Evolutionary conservation across 2,329 filamentous ascomycete species (phyloP), one percentile per base, ranked within the genome.

Genomic region (Exophiala alcalophila): DNA sequence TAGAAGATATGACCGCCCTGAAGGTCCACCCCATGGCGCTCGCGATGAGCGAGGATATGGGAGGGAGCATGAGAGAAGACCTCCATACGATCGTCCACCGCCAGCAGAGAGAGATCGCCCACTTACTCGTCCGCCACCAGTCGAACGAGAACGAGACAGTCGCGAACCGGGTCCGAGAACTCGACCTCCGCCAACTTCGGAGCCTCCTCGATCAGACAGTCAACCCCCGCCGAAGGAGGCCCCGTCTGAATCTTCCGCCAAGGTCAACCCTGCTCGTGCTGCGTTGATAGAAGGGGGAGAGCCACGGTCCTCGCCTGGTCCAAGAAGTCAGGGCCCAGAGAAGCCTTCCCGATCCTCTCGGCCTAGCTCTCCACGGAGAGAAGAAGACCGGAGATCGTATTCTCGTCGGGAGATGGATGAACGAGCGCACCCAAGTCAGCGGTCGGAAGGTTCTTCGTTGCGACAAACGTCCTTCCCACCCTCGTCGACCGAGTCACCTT

Each of bases 1-100:
- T 34, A 55, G 66, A 26, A 57, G 54, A 40, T 65, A 65, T 49
- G 64, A 64, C 9, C 63, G 65, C 30, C 49, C 61, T 9, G 53
- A 53, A 32, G 61, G 59, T n/a, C 48, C 57, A 20, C 19, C 47
- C 16, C 46, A 49, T 49, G 28, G 23, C 30, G 21, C 36, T 25
- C 50, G 54, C 3, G 54, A 57, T 11, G 54, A 57, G 3, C 40
- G 54, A 14, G 48, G 45, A 15, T 47, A 51, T 40, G 25, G 43
- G 18, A 46, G 54, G 15, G 54, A 57, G 19, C 43, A 47, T 25
- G 50, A 55, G 18, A 51, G 36, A 43, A 39, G 26, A 28, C 26
- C 28, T 23, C 50, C 42, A 12, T 46, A 49, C 15, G 54, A 53
- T 36, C 47, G 54, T 26, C 25, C 32, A n/a, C 25, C 33, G 14